Conservation (phyloP, 108 stramenopile species). For the Stephanodiscus triporus region DNA sequence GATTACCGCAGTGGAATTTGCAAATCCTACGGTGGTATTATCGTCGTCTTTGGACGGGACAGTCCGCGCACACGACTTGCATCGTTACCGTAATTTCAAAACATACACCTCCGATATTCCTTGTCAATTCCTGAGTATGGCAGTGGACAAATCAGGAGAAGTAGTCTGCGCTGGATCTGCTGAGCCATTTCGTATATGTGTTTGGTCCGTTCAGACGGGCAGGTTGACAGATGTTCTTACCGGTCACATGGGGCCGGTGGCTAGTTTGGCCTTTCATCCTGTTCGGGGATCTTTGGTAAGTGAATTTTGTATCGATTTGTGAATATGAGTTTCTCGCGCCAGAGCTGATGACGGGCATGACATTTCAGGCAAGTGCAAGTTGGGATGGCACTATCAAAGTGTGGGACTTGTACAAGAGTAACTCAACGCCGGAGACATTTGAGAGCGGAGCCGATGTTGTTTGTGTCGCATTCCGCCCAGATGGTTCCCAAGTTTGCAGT, state of each 20-base stretch:
- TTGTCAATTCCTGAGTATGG: constrained; percentile 92
- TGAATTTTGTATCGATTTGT: not conserved
- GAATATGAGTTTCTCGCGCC: not conserved
- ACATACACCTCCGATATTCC: constrained; percentile 90
- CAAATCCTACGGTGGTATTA: constrained; percentile 90
- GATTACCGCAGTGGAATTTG: constrained; percentile 90
- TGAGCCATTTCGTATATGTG: constrained; percentile 93
- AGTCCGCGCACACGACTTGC: constrained; percentile 95
- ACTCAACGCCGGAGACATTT: constrained; percentile 87
- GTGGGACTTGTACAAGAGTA: constrained; percentile 95
- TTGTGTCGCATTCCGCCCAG: constrained; percentile 92
- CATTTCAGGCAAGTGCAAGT: constrained; percentile 74
- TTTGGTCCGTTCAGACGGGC: constrained; percentile 95
- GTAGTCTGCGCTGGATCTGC: constrained; percentile 89
- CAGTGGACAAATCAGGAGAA: constrained; percentile 96
- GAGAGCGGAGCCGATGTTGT: constrained; percentile 95
- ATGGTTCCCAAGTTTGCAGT: constrained; percentile 93
- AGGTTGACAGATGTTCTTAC: constrained; percentile 94
- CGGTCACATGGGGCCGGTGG: constrained; percentile 94
- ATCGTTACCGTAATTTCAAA: constrained; percentile 96
- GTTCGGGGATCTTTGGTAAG: constrained; percentile 68
- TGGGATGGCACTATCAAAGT: constrained; percentile 98
- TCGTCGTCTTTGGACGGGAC: constrained; percentile 95
- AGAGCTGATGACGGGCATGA: not conserved
- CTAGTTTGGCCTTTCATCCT: constrained; percentile 79